Evolutionary conservation across 331 rosid species (phyloP).

Genomic region (Pyrus hybrid): DNA sequence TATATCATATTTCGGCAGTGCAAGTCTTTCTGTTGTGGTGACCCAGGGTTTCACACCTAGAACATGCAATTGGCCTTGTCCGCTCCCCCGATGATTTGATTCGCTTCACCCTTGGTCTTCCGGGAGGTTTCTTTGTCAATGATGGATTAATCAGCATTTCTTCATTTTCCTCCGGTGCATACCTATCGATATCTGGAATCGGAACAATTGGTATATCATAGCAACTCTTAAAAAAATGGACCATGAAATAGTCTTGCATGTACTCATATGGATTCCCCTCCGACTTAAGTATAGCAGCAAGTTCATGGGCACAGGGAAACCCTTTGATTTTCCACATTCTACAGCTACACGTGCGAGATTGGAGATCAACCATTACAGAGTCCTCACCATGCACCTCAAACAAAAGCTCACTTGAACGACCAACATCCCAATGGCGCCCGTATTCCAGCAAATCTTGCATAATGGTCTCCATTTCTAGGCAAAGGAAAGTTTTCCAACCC

Average conservation of each 20-base stretch:
- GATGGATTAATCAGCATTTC: neutral
- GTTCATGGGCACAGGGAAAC: neutral
- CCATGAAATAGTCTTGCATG: neutral
- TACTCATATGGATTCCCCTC: neutral
- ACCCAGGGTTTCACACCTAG: too few species aligned
- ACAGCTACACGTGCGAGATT: neutral
- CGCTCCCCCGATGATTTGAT: neutral
- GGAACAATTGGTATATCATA: neutral
- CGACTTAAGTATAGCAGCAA: neutral
- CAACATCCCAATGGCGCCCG: neutral
- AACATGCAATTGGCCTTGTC: too few species aligned
- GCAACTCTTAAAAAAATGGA: too few species aligned
- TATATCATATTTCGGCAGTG: neutral
- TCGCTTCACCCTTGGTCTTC: neutral
- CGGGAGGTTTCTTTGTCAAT: neutral
- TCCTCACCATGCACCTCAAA: neutral
- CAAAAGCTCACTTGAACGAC: neutral
- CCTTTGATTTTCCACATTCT: neutral
- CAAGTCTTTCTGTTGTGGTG: neutral
- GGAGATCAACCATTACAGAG: neutral
- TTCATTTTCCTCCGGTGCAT: neutral
- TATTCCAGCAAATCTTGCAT: neutral
- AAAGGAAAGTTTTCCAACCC: neutral
- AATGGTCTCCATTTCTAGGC: neutral
- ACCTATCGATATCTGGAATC: neutral